Conservation (phyloP, 352 stramenopile species). For the Pythium vanterpoolii region DNA sequence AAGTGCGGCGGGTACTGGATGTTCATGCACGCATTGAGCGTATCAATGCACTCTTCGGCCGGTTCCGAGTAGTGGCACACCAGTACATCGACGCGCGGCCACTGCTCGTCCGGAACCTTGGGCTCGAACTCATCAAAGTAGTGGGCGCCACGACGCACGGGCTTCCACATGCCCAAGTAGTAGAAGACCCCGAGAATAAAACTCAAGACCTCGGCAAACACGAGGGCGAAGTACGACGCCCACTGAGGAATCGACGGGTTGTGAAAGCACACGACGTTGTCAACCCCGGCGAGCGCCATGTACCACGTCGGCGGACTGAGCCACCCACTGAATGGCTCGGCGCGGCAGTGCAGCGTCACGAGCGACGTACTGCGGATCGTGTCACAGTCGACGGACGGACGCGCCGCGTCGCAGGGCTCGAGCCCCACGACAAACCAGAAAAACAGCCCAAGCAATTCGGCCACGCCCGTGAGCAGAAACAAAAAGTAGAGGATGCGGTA, state of each 20-base stretch:
- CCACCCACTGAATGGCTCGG: conserved; percentile 57
- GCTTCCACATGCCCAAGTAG: conserved; percentile 51
- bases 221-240: conserved; percentile 36
- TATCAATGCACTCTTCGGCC: conserved; percentile 45
- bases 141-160: conserved; percentile 41
- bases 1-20: conserved; percentile 51
- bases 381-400: conserved; percentile 45
- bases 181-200: conserved; percentile 37
- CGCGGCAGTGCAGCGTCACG: conserved; percentile 39
- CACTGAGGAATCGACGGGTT: conserved; percentile 39
- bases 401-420: conserved; percentile 63
- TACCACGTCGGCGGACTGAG: conserved; percentile 37
- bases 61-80: conserved; percentile 56
- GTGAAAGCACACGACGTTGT: conserved; percentile 52
- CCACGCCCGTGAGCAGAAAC: conserved; percentile 65
- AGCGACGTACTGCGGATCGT: conserved; percentile 63
- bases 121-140: conserved; percentile 51
- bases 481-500: conserved; percentile 84
- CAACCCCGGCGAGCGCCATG: conserved; percentile 42
- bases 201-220: conserved; percentile 35
- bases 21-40: conserved; percentile 48
- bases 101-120: conserved; percentile 41
- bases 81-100: conserved; percentile 43
- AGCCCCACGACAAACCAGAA: conserved; percentile 87
- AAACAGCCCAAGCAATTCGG: conserved; percentile 70